Conservation (phyloP, 306 rosid genomes). For the Astragalus glycyphyllos region DNA sequence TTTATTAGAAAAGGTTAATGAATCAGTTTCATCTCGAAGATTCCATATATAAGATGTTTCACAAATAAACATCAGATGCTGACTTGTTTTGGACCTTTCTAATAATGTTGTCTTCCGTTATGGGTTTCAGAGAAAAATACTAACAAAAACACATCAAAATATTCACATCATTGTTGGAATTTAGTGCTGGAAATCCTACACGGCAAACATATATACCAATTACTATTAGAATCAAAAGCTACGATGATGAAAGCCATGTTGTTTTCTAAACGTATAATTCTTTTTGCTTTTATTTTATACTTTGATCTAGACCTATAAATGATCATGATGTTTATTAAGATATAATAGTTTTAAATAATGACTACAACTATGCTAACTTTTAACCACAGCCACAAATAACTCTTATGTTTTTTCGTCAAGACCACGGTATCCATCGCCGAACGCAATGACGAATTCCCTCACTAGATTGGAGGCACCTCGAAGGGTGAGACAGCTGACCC, state of each 20-base stretch:
- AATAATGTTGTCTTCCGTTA: no score
- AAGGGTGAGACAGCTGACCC: no score
- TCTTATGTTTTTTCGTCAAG: no score
- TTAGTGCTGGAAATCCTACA: conserved; percentile 60
- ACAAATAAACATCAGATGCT: no score
- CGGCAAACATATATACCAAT: conserved; percentile 45
- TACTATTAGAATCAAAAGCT: conserved; percentile 34
- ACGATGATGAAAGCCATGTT: conserved; percentile 54
- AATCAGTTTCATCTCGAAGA: no score
- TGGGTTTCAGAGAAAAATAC: no score
- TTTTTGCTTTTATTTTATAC: conserved; percentile 16
- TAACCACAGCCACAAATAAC: conserved; percentile 35
- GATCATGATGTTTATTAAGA: conserved; percentile 22
- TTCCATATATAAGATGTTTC: no score
- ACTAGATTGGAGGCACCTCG: no score
- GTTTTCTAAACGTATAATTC: conserved; percentile 19
- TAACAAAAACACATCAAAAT: conserved; percentile 19
- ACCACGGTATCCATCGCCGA: no score
- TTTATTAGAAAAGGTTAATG: not conserved
- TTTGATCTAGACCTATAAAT: conserved; percentile 17
- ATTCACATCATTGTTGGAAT: conserved; percentile 29
- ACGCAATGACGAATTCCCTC: no score
- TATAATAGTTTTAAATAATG: conserved; percentile 12
- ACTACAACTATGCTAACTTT: conserved; percentile 14
- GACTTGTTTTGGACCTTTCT: no score